Percentiles rank a stretch among this genome's conserved stretches.
Evolutionary conservation across 1,284 basidiomycete genomes (phyloP).

Genomic region (Sporisorium scitamineum): DNA sequence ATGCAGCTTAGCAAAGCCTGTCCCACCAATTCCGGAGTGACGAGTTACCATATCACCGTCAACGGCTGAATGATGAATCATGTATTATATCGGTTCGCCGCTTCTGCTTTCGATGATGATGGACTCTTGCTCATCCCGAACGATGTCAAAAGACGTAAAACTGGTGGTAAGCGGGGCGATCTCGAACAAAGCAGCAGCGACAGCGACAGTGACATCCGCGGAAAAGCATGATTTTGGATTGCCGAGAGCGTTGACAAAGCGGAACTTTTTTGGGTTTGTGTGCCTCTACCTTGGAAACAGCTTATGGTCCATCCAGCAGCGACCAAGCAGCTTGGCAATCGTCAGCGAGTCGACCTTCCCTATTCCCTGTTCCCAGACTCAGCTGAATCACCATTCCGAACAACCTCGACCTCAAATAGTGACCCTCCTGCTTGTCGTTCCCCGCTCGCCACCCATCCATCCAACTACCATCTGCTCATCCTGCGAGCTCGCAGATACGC

Average conservation of each 20-base stretch:
- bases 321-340: neutral
- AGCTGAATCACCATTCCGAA: conserved; percentile 12
- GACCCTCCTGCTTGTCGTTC: neutral
- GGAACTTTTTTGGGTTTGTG: neutral
- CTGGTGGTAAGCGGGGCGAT: too few species aligned
- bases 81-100: neutral
- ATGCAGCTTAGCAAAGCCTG: conserved; percentile 38
- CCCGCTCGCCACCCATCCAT: neutral
- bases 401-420: neutral
- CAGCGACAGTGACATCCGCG: conserved; percentile 3
- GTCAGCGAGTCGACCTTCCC: neutral
- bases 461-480: neutral
- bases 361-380: neutral
- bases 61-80: neutral
- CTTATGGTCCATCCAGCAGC: neutral
- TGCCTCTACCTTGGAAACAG: conserved; percentile 9
- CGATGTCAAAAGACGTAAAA: too few species aligned
- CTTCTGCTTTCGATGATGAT: neutral
- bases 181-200: too few species aligned
- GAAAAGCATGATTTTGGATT: conserved; percentile 1
- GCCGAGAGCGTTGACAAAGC: conserved; percentile 10
- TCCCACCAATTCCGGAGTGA: neutral
- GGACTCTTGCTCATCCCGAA: too few species aligned
- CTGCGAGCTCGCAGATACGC: neutral
- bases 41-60: too few species aligned